phyloP scores from a whole-genome alignment of 768 basidiomycete species.

The Naematelia encephala region DNA sequence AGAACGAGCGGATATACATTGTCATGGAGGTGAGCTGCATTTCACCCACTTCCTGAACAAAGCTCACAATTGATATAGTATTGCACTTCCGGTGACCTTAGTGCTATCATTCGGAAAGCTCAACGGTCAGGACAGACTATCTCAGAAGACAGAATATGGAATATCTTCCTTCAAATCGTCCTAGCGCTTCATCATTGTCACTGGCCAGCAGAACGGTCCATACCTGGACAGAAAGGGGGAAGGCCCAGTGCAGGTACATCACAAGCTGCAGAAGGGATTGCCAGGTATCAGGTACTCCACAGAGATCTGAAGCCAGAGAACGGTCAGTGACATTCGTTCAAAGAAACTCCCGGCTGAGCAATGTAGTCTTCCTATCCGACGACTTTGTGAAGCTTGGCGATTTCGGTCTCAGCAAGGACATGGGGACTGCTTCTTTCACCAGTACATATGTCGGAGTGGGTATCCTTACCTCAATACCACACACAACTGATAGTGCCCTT shows the following conservation, averaged over 20 bases:
- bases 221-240: constrained; percentile 23
- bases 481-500: constrained; percentile 16
- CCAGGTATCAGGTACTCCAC: constrained; percentile 65
- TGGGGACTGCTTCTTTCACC: constrained; percentile 81
- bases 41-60: not conserved
- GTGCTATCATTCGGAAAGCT: constrained; percentile 68
- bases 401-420: constrained; percentile 91
- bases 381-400: constrained; percentile 93
- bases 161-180: constrained; percentile 88
- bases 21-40: constrained; percentile 70
- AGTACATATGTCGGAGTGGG: constrained; percentile 95
- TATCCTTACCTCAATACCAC: constrained; percentile 11
- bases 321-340: constrained; percentile 54
- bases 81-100: constrained; percentile 94
- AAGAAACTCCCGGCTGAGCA: not conserved
- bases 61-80: constrained; percentile 54
- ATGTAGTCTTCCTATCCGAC: constrained; percentile 76
- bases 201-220: constrained; percentile 62
- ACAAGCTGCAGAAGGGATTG: constrained; percentile 1
- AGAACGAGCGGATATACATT: constrained; percentile 87
- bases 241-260: constrained; percentile 21
- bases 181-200: constrained; percentile 90
- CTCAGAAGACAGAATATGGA: constrained; percentile 91
- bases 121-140: constrained; percentile 60
- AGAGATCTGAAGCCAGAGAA: constrained; percentile 97